Evolutionary conservation across 768 basidiomycete species (phyloP).

Genomic region (Lepiota subincarnata): DNA sequence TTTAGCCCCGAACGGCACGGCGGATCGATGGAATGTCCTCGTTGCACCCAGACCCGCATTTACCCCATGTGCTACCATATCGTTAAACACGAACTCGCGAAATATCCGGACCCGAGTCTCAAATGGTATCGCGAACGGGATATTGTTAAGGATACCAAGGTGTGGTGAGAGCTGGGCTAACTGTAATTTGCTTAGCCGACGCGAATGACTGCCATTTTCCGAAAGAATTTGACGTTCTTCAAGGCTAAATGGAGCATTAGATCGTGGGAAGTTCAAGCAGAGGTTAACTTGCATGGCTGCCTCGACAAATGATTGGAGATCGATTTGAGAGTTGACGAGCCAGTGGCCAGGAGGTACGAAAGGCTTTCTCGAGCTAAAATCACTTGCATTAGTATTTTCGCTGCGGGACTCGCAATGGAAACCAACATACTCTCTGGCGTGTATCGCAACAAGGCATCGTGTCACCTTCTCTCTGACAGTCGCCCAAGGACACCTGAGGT

Average conservation of each 20-base stretch:
- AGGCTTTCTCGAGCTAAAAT: conserved; percentile 67
- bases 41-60: neutral
- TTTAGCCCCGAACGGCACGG: conserved; percentile 19
- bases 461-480: conserved; percentile 73
- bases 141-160: conserved; percentile 88
- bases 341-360: conserved; percentile 86
- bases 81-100: conserved; percentile 63
- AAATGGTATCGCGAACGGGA: conserved; percentile 95
- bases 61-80: conserved; percentile 14
- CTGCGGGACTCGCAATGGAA: conserved; percentile 22
- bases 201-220: conserved; percentile 11
- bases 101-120: conserved; percentile 88
- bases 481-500: conserved; percentile 54
- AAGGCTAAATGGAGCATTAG: conserved; percentile 32
- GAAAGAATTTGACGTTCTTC: conserved; percentile 56
- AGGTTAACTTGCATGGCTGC: conserved; percentile 64
- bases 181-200: conserved; percentile 58
- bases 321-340: conserved; percentile 55
- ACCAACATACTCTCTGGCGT: conserved; percentile 71
- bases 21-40: conserved; percentile 15
- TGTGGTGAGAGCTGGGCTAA: conserved; percentile 76
- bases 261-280: neutral
- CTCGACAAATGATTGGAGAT: conserved; percentile 67
- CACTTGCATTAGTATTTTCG: neutral
- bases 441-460: conserved; percentile 72